These are phyloP conservation scores for Scedosporium apiospermum DNA, from an alignment of 2,329 filamentous ascomycete genomes.

Conservation along the genomic window DNA sequence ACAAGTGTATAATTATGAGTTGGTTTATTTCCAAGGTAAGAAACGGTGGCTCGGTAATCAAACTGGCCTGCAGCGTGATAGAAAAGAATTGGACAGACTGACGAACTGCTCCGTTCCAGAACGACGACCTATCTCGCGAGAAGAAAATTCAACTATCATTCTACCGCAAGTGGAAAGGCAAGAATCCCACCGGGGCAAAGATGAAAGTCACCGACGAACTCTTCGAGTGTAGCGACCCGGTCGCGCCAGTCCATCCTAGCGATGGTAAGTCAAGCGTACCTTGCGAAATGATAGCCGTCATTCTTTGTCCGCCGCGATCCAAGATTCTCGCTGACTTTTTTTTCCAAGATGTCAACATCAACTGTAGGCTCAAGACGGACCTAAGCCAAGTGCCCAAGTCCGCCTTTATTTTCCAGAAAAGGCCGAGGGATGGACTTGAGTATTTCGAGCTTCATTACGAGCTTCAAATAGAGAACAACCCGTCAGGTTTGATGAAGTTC, in stretches of 20 bases:
- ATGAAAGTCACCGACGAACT: not conserved
- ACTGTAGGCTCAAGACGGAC: not conserved
- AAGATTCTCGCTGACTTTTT: too few species aligned
- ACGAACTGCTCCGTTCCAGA: not conserved
- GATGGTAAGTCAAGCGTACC: not conserved
- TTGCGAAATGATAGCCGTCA: not conserved
- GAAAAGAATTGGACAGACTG: not conserved
- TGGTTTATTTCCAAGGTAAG: not conserved
- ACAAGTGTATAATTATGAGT: not conserved
- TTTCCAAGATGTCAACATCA: not conserved
- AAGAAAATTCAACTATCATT: constrained; percentile 7
- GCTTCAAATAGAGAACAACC: not conserved
- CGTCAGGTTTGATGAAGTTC: not conserved
- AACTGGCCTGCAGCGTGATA: not conserved
- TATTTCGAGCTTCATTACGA: not conserved
- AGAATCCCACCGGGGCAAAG: not conserved
- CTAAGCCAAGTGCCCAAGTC: not conserved
- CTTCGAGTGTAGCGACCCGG: not conserved
- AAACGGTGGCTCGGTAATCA: not conserved
- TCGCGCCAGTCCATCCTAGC: not conserved
- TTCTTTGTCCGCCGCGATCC: not conserved
- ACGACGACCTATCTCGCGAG: not conserved
- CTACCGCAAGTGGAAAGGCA: not conserved
- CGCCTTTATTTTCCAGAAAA: not conserved
- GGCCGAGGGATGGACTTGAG: not conserved